Conservation (phyloP, 441 rosid genomes). For the Cnidoscolus chayamansa region DNA sequence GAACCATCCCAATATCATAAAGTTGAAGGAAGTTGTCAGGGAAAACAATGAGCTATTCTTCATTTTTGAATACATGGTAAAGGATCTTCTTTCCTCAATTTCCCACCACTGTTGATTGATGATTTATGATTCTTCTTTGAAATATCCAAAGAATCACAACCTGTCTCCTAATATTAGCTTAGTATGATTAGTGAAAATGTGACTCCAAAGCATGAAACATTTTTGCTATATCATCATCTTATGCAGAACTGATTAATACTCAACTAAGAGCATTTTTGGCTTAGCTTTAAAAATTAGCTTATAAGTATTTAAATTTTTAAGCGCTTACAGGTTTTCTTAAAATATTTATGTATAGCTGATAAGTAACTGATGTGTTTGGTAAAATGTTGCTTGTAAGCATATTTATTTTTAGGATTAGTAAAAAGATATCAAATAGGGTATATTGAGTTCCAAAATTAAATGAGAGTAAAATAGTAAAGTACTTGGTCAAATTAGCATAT, state of each 20-base stretch:
- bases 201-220: background rate
- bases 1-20: constrained; percentile 90
- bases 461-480: too few species aligned
- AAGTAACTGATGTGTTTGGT: too few species aligned
- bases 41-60: constrained; percentile 90
- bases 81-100: constrained; percentile 16
- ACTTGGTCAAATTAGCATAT: too few species aligned
- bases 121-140: background rate
- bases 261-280: background rate
- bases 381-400: too few species aligned
- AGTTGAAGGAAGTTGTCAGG: constrained; percentile 87
- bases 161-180: background rate
- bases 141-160: constrained; percentile 8
- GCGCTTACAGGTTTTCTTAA: too few species aligned
- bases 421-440: too few species aligned
- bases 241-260: constrained; percentile 5
- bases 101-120: background rate
- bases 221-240: background rate
- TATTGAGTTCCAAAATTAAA: too few species aligned
- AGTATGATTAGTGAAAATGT: background rate
- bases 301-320: too few species aligned
- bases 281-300: too few species aligned
- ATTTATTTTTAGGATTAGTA: too few species aligned
- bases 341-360: too few species aligned
- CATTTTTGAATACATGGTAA: constrained; percentile 94